These are phyloP conservation scores for Aegilops sharonensis DNA, from an alignment of 176 grass and related monocot species.

Conservation along the genomic window DNA sequence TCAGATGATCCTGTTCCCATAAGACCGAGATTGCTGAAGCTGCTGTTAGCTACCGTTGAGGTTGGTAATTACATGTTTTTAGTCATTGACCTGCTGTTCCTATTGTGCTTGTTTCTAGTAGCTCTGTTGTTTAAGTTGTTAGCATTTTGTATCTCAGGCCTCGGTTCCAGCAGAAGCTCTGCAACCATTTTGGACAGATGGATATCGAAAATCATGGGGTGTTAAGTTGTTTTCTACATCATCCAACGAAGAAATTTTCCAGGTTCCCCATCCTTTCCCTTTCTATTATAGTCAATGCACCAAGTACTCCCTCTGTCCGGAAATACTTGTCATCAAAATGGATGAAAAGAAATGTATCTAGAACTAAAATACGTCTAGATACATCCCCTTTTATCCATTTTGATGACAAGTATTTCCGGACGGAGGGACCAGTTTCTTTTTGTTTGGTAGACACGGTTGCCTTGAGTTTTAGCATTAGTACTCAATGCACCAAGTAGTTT, in stretches of 20 bases:
- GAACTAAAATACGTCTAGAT: too few relatives aligned
- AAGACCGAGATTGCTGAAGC: slow-evolving; percentile 76
- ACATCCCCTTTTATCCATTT: too few relatives aligned
- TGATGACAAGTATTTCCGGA: too few relatives aligned
- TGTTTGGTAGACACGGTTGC: slow-evolving; percentile 1
- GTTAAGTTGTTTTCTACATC: slow-evolving; percentile 66
- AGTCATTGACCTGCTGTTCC: slow-evolving; percentile 17
- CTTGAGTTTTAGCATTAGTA: slow-evolving; percentile 1
- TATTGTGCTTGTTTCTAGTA: slow-evolving; percentile 22
- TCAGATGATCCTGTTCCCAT: slow-evolving; percentile 52
- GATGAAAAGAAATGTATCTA: too few relatives aligned
- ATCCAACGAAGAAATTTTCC: slow-evolving; percentile 56
- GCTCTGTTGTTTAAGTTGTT: slow-evolving; percentile 27
- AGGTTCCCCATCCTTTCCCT: slow-evolving; percentile 39
- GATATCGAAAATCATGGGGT: slow-evolving; percentile 85
- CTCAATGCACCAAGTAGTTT: neutral
- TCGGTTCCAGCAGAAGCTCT: slow-evolving; percentile 84
- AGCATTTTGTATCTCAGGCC: slow-evolving; percentile 46
- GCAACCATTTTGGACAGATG: slow-evolving; percentile 63
- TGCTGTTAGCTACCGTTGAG: slow-evolving; percentile 71
- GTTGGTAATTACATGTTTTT: slow-evolving; percentile 32
- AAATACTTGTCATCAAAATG: too few relatives aligned
- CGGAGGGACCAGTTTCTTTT: slow-evolving; percentile 6
- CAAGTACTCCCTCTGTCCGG: too few relatives aligned
- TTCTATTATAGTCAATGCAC: slow-evolving; percentile 7